Conservation (phyloP, 768 basidiomycete species). For the Exsudoporus frostii region DNA sequence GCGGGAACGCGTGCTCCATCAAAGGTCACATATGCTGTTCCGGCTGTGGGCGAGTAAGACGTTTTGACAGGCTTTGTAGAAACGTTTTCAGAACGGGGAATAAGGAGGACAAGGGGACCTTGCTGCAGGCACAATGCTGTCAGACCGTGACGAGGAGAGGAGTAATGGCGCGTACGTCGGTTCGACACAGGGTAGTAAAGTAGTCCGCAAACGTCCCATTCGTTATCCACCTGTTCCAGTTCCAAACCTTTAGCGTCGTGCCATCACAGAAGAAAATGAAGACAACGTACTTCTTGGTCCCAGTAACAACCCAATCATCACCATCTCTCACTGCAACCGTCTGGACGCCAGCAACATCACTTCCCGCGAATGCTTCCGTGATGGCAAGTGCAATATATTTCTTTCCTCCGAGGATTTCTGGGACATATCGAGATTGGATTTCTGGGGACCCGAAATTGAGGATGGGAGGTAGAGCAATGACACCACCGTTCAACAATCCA, state of each 20-base stretch:
- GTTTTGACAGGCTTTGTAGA: conserved; percentile 91
- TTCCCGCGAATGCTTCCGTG: conserved; percentile 90
- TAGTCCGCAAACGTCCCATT: conserved; percentile 85
- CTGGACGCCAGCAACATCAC: conserved; percentile 80
- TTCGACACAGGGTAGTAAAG: conserved; percentile 76
- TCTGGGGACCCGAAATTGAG: conserved; percentile 84
- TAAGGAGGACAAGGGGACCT: conserved; percentile 73
- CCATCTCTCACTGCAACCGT: conserved; percentile 86
- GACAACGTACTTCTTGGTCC: conserved; percentile 78
- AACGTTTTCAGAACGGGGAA: conserved; percentile 68
- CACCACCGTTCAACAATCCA: conserved; percentile 74
- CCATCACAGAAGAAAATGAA: neutral
- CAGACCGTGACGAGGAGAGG: neutral
- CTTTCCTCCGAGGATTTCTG: conserved; percentile 71
- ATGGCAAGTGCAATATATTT: conserved; percentile 90
- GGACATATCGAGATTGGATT: conserved; percentile 65
- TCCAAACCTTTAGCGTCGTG: neutral
- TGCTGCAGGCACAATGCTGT: conserved; percentile 36
- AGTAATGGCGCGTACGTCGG: conserved; percentile 44
- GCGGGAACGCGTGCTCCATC: conserved; percentile 81
- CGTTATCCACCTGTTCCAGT: conserved; percentile 72
- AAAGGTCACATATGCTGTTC: conserved; percentile 84
- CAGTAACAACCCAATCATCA: conserved; percentile 82
- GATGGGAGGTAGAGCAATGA: conserved; percentile 88
- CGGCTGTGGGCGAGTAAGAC: conserved; percentile 86